Evolutionary conservation across 306 rosid species (phyloP).

Genomic region (Acmispon strigosus): DNA sequence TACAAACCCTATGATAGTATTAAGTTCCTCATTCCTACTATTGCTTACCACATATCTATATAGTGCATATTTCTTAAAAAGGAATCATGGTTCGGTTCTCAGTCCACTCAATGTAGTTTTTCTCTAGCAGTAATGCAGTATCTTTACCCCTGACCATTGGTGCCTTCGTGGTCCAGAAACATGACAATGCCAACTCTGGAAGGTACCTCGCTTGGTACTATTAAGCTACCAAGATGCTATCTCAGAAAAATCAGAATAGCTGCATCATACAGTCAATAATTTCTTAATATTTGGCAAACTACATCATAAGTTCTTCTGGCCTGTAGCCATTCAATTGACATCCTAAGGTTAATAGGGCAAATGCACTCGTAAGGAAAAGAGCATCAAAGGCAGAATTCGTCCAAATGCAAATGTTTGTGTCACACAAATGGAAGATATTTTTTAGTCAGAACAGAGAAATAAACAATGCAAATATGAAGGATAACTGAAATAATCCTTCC

Average conservation of each 20-base stretch:
- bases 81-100: not conserved
- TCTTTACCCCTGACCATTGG: not conserved
- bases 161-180: not conserved
- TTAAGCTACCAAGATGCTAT: not conserved
- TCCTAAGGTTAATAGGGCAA: not conserved
- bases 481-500: too few relatives aligned
- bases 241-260: not conserved
- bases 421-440: not conserved
- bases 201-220: not conserved
- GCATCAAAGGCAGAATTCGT: not conserved
- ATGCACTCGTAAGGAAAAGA: not conserved
- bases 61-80: not conserved
- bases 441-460: not conserved
- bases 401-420: not conserved
- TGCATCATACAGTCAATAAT: not conserved
- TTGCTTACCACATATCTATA: not conserved
- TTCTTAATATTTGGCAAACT: not conserved
- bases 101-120: not conserved
- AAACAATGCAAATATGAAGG: too few relatives aligned
- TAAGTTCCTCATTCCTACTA: not conserved
- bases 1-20: not conserved
- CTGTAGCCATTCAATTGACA: not conserved
- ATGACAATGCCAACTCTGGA: not conserved
- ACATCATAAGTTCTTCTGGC: not conserved
- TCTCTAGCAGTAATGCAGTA: not conserved